Conservation (phyloP, 306 rosid genomes). For the Luffa aegyptiaca region DNA sequence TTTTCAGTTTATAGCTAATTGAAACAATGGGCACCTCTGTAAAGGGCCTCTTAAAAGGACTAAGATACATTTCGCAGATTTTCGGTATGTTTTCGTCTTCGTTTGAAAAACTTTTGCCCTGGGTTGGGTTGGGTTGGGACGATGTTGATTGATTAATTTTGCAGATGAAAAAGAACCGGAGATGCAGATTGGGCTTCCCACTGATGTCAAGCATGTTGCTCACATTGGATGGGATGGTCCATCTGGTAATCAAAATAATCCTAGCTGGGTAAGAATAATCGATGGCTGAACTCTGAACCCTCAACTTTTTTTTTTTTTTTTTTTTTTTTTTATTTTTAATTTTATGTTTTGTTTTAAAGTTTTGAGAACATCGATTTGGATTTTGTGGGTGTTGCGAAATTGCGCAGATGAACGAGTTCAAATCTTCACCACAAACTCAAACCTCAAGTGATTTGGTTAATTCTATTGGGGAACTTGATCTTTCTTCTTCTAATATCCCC, state of each 20-base stretch:
- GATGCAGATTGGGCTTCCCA: slow-evolving; percentile 83
- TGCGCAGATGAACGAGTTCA: slow-evolving; percentile 60
- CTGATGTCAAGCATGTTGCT: slow-evolving; percentile 72
- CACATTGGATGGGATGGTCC: slow-evolving; percentile 46
- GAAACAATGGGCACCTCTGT: slow-evolving; percentile 33
- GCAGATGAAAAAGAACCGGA: slow-evolving; percentile 76
- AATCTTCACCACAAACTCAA: slow-evolving; percentile 30
- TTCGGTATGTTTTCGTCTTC: slow-evolving; percentile 48
- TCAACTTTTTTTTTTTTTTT: no score
- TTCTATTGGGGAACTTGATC: slow-evolving; percentile 12
- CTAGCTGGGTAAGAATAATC: slow-evolving; percentile 30
- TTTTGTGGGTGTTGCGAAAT: slow-evolving; percentile 8
- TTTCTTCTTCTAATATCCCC: slow-evolving; percentile 5
- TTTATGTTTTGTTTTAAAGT: background rate
- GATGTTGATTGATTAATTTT: background rate
- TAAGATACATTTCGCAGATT: slow-evolving; percentile 68
- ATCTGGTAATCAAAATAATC: slow-evolving; percentile 19
- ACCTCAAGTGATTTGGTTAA: slow-evolving; percentile 12
- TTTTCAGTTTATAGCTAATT: slow-evolving; percentile 3
- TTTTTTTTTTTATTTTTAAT: no score
- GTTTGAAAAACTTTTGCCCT: background rate
- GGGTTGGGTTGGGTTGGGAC: background rate
- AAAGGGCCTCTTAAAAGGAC: slow-evolving; percentile 80
- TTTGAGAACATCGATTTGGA: background rate
- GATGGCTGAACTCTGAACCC: background rate